Conservation (phyloP, 768 basidiomycete genomes). For the Kwoniella newhampshirensis region DNA sequence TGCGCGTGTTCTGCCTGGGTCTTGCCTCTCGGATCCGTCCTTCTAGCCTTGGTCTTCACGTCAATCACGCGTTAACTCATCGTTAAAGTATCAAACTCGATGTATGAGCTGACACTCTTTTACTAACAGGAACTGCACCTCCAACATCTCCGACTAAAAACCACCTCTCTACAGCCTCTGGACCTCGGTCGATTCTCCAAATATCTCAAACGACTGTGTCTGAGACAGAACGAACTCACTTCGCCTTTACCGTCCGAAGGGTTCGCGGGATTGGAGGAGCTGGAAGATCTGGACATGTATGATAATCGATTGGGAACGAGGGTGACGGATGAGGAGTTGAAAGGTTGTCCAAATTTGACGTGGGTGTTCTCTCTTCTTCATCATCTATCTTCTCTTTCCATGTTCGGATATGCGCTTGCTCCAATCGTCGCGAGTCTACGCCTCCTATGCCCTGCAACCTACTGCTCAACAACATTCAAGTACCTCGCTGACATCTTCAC, state of each 20-base stretch:
- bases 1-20: no score
- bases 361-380: conserved; percentile 29
- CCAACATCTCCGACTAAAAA: conserved; percentile 72
- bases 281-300: conserved; percentile 92
- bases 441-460: no score
- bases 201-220: conserved; percentile 70
- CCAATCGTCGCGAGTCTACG: conserved; percentile 32
- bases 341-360: conserved; percentile 55
- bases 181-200: conserved; percentile 64
- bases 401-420: not conserved
- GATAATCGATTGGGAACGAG: conserved; percentile 86
- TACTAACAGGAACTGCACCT: conserved; percentile 75
- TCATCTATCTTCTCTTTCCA: conserved; percentile 26
- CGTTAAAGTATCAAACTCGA: no score
- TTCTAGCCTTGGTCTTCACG: no score
- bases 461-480: not conserved
- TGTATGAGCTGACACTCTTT: not conserved
- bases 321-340: conserved; percentile 63
- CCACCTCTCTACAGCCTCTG: conserved; percentile 61
- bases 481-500: not conserved
- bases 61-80: no score
- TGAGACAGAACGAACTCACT: conserved; percentile 81
- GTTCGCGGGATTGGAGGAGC: conserved; percentile 64
- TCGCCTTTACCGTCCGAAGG: conserved; percentile 66
- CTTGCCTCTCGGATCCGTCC: no score